Base-by-base conservation (phyloP, 257 asterid species). In the Ligustrum vulgare region DNA sequence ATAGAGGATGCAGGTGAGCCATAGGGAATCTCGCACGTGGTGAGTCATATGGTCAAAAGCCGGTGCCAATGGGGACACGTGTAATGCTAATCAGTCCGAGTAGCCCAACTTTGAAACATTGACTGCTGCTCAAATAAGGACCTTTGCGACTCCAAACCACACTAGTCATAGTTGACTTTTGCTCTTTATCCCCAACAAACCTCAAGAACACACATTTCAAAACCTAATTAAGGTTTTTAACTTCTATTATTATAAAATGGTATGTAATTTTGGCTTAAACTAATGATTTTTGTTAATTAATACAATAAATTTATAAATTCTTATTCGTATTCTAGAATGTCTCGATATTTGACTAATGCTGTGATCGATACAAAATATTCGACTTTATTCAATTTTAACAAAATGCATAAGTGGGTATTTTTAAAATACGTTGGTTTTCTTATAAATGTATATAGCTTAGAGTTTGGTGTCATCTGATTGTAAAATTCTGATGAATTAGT, bases 31-130 rank as follows among this genome's bases (percentile, higher is more conserved):
- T 8, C 81, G 89, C 93, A 89, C 97, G 94, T 90, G 92, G 71
- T 83, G 13, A 77, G 82, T 71, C 85, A 75, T 77, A 74, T 76
- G 88, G 96, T 90, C 93, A 92, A 90, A 90, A 54, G 97, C 78
- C 94, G 96, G 97, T 88, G 94, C 76, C 83, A 34, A 87, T 85
- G 75, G 86, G 88, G 97, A 87, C 94, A 79, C 93, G 91, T 90
- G 91, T 75, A 56, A 54, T 41, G 8, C 72, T 45, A 16, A 8
- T 37, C 81, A 60, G 72, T 39, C 73, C 56, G 66, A 45, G 33
- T 43, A 11, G 66, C 82, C 66, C 74, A 75, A 47, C 45, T 79
- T 72, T 75, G 79, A 80, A 85, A 82, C 76, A 75, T 81, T 84
- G 89, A 84, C 87, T 15, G 18, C 22, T 74, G 34, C 43, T 6